phyloP scores from a whole-genome alignment of 345 rosid genomes.

The Brassica incana region DNA sequence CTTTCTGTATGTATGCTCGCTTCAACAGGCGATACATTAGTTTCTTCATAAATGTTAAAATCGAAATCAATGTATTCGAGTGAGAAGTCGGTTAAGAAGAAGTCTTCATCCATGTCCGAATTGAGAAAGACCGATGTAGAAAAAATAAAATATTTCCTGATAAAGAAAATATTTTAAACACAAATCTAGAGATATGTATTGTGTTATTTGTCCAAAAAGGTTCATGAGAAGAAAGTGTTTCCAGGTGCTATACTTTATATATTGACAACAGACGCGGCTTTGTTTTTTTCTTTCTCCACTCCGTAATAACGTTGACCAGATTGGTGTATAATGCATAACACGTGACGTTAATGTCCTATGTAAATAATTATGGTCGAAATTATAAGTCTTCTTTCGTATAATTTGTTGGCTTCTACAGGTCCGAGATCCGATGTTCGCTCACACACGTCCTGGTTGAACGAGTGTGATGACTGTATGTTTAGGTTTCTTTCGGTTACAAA shows the following conservation, averaged over 20 bases:
- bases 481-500: no score
- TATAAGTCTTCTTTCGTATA: not conserved
- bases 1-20: conserved; percentile 11
- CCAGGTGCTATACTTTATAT: conserved; percentile 18
- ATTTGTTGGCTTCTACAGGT: conserved; percentile 22
- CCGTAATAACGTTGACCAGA: conserved; percentile 26
- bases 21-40: not conserved
- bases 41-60: conserved; percentile 15
- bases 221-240: conserved; percentile 21
- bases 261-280: conserved; percentile 30
- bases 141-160: not conserved
- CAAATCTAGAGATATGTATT: not conserved
- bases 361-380: not conserved
- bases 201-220: conserved; percentile 13
- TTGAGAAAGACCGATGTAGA: not conserved
- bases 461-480: no score
- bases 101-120: conserved; percentile 33
- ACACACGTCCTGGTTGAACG: no score
- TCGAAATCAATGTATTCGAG: conserved; percentile 36
- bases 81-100: conserved; percentile 28
- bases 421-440: not conserved
- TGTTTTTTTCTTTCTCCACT: not conserved
- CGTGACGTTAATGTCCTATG: conserved; percentile 21
- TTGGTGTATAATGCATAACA: conserved; percentile 22
- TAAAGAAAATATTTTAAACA: conserved; percentile 2